Evolutionary conservation across 2,329 filamentous ascomycete genomes (phyloP), one percentile per base, ranked within the genome.

Genomic region (Colletotrichum liriopes): DNA sequence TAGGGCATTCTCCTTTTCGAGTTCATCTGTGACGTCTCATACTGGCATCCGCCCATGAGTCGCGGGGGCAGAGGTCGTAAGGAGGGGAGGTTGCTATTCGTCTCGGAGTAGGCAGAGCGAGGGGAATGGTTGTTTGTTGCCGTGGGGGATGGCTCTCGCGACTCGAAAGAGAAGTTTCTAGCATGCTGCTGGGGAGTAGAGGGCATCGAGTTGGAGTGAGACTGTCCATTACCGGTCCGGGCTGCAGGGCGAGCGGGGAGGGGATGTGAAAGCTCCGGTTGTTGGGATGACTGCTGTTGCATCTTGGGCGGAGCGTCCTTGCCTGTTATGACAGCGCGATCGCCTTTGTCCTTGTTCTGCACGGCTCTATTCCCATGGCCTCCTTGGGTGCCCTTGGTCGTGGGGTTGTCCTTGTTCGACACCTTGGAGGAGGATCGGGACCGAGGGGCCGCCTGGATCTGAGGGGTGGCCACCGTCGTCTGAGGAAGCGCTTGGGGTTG

Each of bases 141-240:
- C 76, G 90, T 93, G 47, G 96, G 95, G 20, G 95, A 98, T 12
- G 94, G 95, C 73, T 90, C 89, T 74, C 88, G 90, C 59, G 95
- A 96, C 79, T 91, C 91, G 77, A 93, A 93, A 2, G 93, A 93
- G 78, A 96, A 93, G 77, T 95, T 92, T 71, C 94, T 91, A 75
- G 95, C 91, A 82, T 94, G 93, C 81, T 98, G 95, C 79, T 96
- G 94, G 11, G 96, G 96, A 3, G 96, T 98, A 1, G 96, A 97
- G 1, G 96, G 96, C 60, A 98, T 94, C 11, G 96, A 98, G 80
- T 89, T 97, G 32, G 96, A 97, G 79, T 97, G 88, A 18, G 83
- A 78, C 66, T 81, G 80, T 37, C 77, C 60, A 35, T 73, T 66
- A 45, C 66, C 78, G 35, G 75, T 76, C 45, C 78, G 78, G 8